Conservation (phyloP, 305 asterid species). For the Solanum hybrid region DNA sequence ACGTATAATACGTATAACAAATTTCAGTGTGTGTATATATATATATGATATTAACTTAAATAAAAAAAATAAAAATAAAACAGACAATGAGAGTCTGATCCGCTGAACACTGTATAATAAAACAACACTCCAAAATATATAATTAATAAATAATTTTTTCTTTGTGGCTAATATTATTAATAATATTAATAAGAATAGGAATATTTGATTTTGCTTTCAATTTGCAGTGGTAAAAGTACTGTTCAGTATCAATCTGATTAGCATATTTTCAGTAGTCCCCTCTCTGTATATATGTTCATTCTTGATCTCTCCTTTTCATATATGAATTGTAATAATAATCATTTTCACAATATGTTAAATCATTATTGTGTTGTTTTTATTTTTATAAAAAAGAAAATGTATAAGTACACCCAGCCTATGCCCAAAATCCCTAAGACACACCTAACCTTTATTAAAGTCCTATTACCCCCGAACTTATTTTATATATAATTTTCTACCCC, state of each 20-base stretch:
- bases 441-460: too few relatives aligned
- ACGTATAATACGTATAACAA: neutral
- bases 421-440: too few relatives aligned
- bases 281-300: neutral
- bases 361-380: neutral
- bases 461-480: too few relatives aligned
- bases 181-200: neutral
- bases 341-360: neutral
- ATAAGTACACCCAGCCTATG: too few relatives aligned
- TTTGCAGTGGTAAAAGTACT: constrained; percentile 1
- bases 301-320: constrained; percentile 2
- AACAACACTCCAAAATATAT: neutral
- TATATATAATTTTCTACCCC: too few relatives aligned
- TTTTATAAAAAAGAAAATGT: too few relatives aligned
- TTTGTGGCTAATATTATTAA: neutral
- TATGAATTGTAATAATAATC: neutral
- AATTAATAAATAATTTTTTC: neutral
- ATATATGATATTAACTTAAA: neutral
- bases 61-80: neutral
- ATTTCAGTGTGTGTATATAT: neutral
- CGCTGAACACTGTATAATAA: constrained; percentile 1
- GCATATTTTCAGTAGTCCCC: constrained; percentile 3
- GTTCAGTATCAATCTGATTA: neutral
- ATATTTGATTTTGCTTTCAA: neutral
- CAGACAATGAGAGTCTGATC: constrained; percentile 1